These are phyloP conservation scores for Penicillium ochrochloron DNA, from an alignment of 495 filamentous ascomycete species.

Conservation along the genomic window DNA sequence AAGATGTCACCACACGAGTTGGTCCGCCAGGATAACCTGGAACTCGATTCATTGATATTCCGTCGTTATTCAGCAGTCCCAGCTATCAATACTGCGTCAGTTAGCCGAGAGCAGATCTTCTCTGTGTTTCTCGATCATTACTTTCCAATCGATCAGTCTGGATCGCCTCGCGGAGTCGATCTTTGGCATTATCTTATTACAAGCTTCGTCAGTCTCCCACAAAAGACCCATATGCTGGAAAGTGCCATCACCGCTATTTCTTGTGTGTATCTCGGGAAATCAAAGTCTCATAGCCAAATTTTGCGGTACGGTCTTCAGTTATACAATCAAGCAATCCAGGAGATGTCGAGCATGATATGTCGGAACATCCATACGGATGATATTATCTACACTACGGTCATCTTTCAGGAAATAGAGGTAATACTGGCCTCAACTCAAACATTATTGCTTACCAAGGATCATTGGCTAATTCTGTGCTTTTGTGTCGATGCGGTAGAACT, in stretches of 20 bases:
- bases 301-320: neutral
- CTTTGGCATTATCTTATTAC: neutral
- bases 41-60: neutral
- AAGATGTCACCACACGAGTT: neutral
- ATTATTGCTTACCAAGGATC: neutral
- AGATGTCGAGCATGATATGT: neutral
- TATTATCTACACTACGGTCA: neutral
- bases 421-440: neutral
- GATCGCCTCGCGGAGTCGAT: neutral
- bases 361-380: neutral
- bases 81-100: neutral
- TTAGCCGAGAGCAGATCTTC: neutral
- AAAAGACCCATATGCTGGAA: neutral
- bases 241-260: neutral
- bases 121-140: neutral
- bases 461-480: neutral
- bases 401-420: slow-evolving; percentile 6
- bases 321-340: neutral
- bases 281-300: neutral
- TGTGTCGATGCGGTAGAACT: neutral
- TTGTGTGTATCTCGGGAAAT: neutral
- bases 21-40: neutral
- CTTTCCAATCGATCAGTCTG: neutral
- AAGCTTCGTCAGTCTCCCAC: neutral
- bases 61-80: neutral